Evolutionary conservation across 805 yeast species (phyloP).

Genomic region (Zygotorulaspora florentina): DNA sequence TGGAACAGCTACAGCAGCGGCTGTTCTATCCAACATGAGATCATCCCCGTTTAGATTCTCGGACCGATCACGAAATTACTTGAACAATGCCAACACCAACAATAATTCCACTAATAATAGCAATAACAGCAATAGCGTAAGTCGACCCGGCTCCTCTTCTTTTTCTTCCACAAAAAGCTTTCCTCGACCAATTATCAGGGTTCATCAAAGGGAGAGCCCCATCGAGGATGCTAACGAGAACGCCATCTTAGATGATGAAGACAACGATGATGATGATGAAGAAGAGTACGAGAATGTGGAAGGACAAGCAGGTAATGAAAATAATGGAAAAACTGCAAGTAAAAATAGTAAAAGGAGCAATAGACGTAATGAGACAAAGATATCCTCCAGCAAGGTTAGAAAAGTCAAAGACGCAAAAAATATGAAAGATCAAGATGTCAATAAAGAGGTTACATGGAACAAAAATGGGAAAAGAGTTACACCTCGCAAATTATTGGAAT

Average conservation of each 20-base stretch:
- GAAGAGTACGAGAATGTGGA: conserved; percentile 14
- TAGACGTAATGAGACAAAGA: background rate
- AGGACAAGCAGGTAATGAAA: background rate
- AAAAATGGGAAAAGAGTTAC: conserved; percentile 32
- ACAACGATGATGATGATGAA: conserved; percentile 13
- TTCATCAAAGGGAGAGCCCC: conserved; percentile 22
- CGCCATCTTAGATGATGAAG: conserved; percentile 22
- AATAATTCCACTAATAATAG: background rate
- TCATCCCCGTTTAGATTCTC: conserved; percentile 32
- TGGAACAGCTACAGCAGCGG: conserved; percentile 34
- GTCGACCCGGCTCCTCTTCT: conserved; percentile 32
- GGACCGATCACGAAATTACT: conserved; percentile 14
- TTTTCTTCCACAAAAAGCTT: conserved; percentile 18
- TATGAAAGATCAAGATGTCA: conserved; percentile 4
- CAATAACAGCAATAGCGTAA: conserved; percentile 4
- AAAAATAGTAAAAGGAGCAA: background rate
- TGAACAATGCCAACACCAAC: background rate
- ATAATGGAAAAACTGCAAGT: background rate
- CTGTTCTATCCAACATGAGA: conserved; percentile 33
- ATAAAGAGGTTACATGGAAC: conserved; percentile 33
- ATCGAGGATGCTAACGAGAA: conserved; percentile 17
- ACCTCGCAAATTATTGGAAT: conserved; percentile 17
- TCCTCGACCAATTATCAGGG: conserved; percentile 27
- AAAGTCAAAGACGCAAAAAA: background rate
- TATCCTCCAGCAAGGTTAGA: background rate